Percentiles rank a stretch among this genome's conserved stretches.
Conservation (phyloP, 2,329 filamentous ascomycete species). For the Exophiala calicioides region DNA sequence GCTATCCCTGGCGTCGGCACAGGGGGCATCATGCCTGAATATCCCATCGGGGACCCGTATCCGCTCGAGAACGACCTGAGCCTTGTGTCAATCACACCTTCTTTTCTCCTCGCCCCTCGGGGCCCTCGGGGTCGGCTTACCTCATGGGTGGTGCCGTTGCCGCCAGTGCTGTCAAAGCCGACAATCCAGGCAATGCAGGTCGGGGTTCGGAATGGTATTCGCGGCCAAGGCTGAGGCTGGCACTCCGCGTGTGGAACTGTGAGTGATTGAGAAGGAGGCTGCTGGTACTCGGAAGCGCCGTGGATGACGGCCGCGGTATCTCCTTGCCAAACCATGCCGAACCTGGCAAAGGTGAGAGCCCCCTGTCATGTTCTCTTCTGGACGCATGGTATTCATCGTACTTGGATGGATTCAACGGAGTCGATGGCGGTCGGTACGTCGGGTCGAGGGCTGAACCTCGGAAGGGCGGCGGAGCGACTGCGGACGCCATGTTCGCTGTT, state of each 20-base stretch:
- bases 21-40: slow-evolving; percentile 25
- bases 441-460: slow-evolving; percentile 60
- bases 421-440: slow-evolving; percentile 40
- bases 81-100: slow-evolving; percentile 1
- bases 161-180: slow-evolving; percentile 61
- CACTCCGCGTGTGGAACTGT: slow-evolving; percentile 40
- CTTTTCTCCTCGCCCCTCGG: neutral
- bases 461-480: slow-evolving; percentile 61
- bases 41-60: slow-evolving; percentile 61
- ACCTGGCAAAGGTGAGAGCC: slow-evolving; percentile 49
- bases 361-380: slow-evolving; percentile 45
- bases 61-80: slow-evolving; percentile 59
- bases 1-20: slow-evolving; percentile 32
- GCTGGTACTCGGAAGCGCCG: slow-evolving; percentile 50
- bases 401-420: slow-evolving; percentile 49
- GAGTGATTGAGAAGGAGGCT: slow-evolving; percentile 37
- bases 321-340: slow-evolving; percentile 46
- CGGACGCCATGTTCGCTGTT: slow-evolving; percentile 56
- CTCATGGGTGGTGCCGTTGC: slow-evolving; percentile 54
- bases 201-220: slow-evolving; percentile 29
- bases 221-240: slow-evolving; percentile 42
- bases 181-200: slow-evolving; percentile 57
- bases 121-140: slow-evolving; percentile 40
- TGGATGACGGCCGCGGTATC: slow-evolving; percentile 56
- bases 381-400: slow-evolving; percentile 42